A percentile compares a stretch with the other conserved stretches of the same genome.
phyloP scores from a whole-genome alignment of 306 rosid genomes.

The Gillenia trifoliata region DNA sequence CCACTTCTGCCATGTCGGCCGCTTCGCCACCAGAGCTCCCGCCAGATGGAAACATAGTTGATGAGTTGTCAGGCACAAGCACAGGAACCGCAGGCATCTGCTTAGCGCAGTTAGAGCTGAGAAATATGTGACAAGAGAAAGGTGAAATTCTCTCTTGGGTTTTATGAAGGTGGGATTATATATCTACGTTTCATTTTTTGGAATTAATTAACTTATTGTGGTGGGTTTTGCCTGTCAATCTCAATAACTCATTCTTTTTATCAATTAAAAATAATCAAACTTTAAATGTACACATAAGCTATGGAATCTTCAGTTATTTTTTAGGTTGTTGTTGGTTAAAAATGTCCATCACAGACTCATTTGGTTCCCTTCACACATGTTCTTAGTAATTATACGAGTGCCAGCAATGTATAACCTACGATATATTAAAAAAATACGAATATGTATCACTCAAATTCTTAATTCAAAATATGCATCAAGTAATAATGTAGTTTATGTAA shows the following conservation, averaged over 20 bases:
- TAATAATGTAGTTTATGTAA: not conserved
- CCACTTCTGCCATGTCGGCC: not conserved
- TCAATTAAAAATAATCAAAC: not conserved
- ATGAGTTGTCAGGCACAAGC: not conserved
- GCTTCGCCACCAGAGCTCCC: not conserved
- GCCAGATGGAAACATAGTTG: not conserved
- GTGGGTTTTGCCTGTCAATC: conserved; percentile 62
- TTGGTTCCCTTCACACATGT: not conserved
- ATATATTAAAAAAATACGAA: not conserved
- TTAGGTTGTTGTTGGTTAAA: conserved; percentile 13
- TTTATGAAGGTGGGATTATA: conserved; percentile 46
- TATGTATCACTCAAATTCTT: not conserved
- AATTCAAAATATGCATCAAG: not conserved
- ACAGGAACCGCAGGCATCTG: not conserved
- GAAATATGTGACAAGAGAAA: conserved; percentile 17
- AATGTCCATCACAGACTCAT: not conserved
- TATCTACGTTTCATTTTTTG: conserved; percentile 11
- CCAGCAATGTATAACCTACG: too few species aligned
- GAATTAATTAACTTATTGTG: conserved; percentile 37
- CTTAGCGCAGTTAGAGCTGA: conserved; percentile 30
- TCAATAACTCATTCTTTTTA: conserved; percentile 13
- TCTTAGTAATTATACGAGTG: not conserved
- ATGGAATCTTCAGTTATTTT: conserved; percentile 35
- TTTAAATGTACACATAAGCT: not conserved
- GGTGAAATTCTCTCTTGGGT: conserved; percentile 44